Percentiles rank a stretch among this genome's conserved stretches.
These are phyloP conservation scores for Agrocybe praecox DNA, from an alignment of 768 basidiomycete genomes.

Conservation along the genomic window DNA sequence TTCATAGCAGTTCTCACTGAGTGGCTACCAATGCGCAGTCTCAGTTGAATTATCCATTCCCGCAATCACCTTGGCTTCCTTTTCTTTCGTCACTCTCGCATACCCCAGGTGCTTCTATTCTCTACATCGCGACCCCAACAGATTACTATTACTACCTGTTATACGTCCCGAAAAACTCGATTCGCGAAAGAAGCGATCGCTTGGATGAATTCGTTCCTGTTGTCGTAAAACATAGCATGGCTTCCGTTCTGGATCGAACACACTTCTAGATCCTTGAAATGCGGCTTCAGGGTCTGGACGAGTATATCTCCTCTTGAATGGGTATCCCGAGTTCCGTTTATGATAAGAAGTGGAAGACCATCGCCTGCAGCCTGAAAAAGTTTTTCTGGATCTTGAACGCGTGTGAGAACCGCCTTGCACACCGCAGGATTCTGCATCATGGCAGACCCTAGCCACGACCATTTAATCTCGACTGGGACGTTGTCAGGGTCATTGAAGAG, in stretches of 20 bases:
- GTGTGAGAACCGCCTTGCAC: conserved; percentile 20
- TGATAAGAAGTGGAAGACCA: conserved; percentile 28
- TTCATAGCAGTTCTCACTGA: no score
- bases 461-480: conserved; percentile 25
- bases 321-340: conserved; percentile 27
- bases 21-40: no score
- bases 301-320: conserved; percentile 27
- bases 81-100: no score
- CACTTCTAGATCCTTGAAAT: conserved; percentile 34
- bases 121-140: neutral
- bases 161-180: neutral
- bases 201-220: conserved; percentile 26
- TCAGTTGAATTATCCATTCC: no score
- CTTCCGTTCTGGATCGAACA: conserved; percentile 29
- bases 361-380: conserved; percentile 25
- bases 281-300: conserved; percentile 24
- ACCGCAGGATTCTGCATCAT: conserved; percentile 20
- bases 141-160: neutral
- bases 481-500: conserved; percentile 26
- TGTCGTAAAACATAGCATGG: conserved; percentile 35
- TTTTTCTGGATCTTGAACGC: conserved; percentile 26
- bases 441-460: conserved; percentile 24
- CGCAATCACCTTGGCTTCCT: no score
- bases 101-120: neutral
- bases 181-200: conserved; percentile 4